Conservation (phyloP, 1,284 basidiomycete genomes). For the Flammula alnicola region DNA sequence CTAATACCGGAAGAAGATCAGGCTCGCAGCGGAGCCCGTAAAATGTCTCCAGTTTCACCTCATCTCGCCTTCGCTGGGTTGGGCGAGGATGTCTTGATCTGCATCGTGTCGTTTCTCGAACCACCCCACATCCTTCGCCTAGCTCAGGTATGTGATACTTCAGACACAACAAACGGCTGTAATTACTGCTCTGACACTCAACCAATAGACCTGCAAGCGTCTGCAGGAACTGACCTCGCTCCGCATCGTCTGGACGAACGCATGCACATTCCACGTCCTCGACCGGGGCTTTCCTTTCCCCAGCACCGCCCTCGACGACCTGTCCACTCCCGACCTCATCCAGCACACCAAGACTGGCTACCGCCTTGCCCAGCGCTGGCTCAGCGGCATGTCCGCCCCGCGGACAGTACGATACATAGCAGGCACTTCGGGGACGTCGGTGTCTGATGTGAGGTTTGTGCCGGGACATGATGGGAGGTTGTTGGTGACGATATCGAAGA, state of each 20-base stretch:
- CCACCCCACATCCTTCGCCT: slow-evolving; percentile 52
- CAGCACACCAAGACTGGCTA: slow-evolving; percentile 46
- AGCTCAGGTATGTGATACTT: slow-evolving; percentile 45
- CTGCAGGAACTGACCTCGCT: slow-evolving; percentile 46
- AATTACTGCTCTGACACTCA: background rate
- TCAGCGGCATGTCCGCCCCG: slow-evolving; percentile 16
- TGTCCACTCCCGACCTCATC: slow-evolving; percentile 48
- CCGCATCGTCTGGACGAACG: slow-evolving; percentile 59
- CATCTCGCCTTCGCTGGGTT: slow-evolving; percentile 1
- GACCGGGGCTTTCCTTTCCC: slow-evolving; percentile 53
- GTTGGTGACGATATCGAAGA: slow-evolving; percentile 57
- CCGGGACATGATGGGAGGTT: slow-evolving; percentile 45
- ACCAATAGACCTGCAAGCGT: slow-evolving; percentile 51
- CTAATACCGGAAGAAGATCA: background rate
- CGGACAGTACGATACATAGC: slow-evolving; percentile 23
- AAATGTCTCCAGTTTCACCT: background rate
- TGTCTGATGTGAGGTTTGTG: slow-evolving; percentile 58
- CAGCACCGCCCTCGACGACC: slow-evolving; percentile 24
- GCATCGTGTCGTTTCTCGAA: slow-evolving; percentile 48
- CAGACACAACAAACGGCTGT: background rate
- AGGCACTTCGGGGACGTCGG: slow-evolving; percentile 40
- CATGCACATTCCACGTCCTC: slow-evolving; percentile 48
- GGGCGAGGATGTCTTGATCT: slow-evolving; percentile 55
- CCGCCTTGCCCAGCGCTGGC: slow-evolving; percentile 53
- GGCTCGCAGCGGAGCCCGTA: background rate